phyloP scores from a whole-genome alignment of 2,329 filamentous ascomycete species.

The Leptosphaerulina australis region DNA sequence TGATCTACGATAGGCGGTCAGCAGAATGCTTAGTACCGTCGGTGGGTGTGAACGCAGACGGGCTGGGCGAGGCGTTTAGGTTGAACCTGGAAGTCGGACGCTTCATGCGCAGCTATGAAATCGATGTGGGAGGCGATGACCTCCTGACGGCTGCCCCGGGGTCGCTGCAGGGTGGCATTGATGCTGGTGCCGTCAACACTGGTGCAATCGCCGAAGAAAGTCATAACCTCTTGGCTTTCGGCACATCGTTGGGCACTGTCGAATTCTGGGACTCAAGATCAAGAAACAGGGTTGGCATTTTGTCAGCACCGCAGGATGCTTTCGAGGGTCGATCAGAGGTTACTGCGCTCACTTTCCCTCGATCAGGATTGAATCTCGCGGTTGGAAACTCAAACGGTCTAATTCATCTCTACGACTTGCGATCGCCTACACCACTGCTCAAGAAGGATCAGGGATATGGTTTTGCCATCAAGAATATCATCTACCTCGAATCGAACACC shows the following conservation, averaged over 20 bases:
- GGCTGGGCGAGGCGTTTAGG: conserved; percentile 88
- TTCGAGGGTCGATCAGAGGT: conserved; percentile 64
- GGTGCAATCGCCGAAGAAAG: conserved; percentile 85
- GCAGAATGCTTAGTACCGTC: conserved; percentile 87
- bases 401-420: conserved; percentile 88
- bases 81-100: conserved; percentile 89
- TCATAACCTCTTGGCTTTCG: conserved; percentile 90
- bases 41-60: conserved; percentile 84
- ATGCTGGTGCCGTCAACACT: conserved; percentile 84
- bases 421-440: conserved; percentile 82
- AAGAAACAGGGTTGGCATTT: conserved; percentile 77
- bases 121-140: conserved; percentile 88
- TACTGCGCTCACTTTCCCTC: conserved; percentile 85
- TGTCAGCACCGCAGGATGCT: conserved; percentile 61
- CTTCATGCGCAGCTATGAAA: conserved; percentile 92
- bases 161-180: conserved; percentile 84
- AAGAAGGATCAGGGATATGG: conserved; percentile 97
- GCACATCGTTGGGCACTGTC: conserved; percentile 91
- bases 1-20: conserved; percentile 80
- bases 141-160: conserved; percentile 68
- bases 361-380: conserved; percentile 81
- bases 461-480: conserved; percentile 85
- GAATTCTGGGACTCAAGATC: conserved; percentile 96
- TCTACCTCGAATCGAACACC: conserved; percentile 71
- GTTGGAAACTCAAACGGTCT: conserved; percentile 88